Conservation (phyloP, 2,329 filamentous ascomycete genomes). For the Nigrograna mackinnonii region DNA sequence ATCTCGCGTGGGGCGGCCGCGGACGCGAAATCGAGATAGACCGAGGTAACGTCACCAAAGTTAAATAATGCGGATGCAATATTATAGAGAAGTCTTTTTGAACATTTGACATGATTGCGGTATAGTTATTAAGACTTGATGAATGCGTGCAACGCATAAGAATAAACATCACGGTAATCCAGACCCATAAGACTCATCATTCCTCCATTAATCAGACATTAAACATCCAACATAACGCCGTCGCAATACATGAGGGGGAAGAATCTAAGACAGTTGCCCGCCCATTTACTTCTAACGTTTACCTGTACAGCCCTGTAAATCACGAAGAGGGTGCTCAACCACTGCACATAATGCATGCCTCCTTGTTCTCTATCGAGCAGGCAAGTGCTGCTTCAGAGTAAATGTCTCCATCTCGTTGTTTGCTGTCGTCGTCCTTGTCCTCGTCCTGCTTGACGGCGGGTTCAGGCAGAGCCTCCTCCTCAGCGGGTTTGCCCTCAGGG, state of each 20-base stretch:
- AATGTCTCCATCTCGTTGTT: conserved; percentile 84
- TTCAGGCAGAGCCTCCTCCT: conserved; percentile 62
- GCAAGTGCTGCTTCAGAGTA: conserved; percentile 90
- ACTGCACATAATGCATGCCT: conserved; percentile 96
- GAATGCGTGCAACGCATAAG: too few relatives aligned
- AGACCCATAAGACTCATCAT: too few relatives aligned
- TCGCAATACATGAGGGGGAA: conserved; percentile 6
- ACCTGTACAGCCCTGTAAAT: conserved; percentile 8
- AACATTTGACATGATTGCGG: too few relatives aligned
- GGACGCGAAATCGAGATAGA: too few relatives aligned
- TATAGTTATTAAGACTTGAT: too few relatives aligned
- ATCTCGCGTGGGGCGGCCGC: too few relatives aligned
- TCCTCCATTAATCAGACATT: conserved; percentile 15
- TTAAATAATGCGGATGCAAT: too few relatives aligned
- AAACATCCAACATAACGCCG: conserved; percentile 15
- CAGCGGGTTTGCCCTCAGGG: conserved; percentile 62
- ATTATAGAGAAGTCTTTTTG: too few relatives aligned
- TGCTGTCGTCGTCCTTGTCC: conserved; percentile 71
- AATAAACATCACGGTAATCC: too few relatives aligned
- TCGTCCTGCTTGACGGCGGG: conserved; percentile 68
- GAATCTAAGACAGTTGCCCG: conserved; percentile 2
- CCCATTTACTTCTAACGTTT: conserved; percentile 9
- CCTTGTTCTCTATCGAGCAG: conserved; percentile 97
- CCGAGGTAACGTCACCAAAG: too few relatives aligned
- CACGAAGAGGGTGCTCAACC: conserved; percentile 59